Evolutionary conservation across 257 asterid species (phyloP).

Genomic region (Nemophila menziesii): DNA sequence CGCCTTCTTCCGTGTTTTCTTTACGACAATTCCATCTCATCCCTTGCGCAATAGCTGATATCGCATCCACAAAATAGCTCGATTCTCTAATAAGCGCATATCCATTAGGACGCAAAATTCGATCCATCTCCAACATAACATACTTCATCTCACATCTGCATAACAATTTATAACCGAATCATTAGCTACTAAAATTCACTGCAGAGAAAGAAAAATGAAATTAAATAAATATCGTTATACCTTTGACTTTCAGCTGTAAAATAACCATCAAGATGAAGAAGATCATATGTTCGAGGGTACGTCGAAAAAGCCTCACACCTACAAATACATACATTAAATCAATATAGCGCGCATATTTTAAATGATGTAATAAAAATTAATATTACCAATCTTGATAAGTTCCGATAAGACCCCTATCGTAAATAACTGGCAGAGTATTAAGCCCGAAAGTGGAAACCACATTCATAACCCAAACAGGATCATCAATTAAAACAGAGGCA

Average conservation of each 20-base stretch:
- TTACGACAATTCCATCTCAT: constrained; percentile 20
- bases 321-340: not conserved
- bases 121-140: constrained; percentile 22
- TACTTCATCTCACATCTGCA: constrained; percentile 25
- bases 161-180: not conserved
- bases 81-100: constrained; percentile 16
- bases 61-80: constrained; percentile 12
- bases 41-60: constrained; percentile 14
- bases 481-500: constrained; percentile 17
- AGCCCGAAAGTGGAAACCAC: constrained; percentile 19
- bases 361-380: not conserved
- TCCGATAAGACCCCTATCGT: constrained; percentile 26
- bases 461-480: constrained; percentile 25
- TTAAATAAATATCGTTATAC: constrained; percentile 3
- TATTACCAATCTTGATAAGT: constrained; percentile 24
- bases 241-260: constrained; percentile 25
- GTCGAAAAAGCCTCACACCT: constrained; percentile 30
- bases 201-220: not conserved
- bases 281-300: constrained; percentile 24
- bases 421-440: constrained; percentile 22
- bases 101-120: constrained; percentile 17
- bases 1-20: constrained; percentile 16
- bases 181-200: not conserved
- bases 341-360: too few relatives aligned
- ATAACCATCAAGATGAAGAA: constrained; percentile 20